These are phyloP conservation scores for Panellus pusillus DNA, from an alignment of 768 basidiomycete genomes.

Conservation along the genomic window DNA sequence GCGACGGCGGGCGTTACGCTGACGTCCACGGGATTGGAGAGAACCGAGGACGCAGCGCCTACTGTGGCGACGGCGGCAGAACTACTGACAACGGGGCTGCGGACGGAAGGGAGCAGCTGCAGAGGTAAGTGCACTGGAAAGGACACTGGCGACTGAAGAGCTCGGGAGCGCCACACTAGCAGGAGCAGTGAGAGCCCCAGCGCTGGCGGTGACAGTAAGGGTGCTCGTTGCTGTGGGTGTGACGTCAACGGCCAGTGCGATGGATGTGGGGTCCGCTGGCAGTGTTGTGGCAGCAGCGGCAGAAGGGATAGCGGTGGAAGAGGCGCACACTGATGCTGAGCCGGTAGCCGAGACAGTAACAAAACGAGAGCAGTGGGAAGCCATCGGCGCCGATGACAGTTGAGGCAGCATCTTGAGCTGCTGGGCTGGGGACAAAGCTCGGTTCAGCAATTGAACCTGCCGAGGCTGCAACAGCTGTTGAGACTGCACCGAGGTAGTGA, in stretches of 20 bases:
- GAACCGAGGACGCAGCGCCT: neutral
- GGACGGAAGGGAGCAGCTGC: neutral
- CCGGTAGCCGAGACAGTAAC: conserved; percentile 34
- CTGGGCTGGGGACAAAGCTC: too few species aligned
- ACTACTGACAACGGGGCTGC: neutral
- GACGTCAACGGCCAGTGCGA: neutral
- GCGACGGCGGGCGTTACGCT: neutral
- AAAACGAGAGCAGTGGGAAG: conserved; percentile 37
- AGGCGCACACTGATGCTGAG: conserved; percentile 2
- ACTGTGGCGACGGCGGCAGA: neutral
- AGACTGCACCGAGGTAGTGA: conserved; percentile 8
- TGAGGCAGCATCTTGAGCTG: conserved; percentile 7
- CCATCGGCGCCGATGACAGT: conserved; percentile 34
- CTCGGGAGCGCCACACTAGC: neutral
- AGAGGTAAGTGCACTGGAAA: neutral
- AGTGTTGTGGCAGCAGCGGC: conserved; percentile 12
- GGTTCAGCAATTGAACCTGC: neutral
- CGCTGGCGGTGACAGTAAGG: conserved; percentile 3
- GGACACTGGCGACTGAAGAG: neutral
- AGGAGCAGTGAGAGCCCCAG: neutral
- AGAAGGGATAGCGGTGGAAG: conserved; percentile 14
- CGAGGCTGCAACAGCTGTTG: conserved; percentile 8
- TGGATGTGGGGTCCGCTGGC: conserved; percentile 15
- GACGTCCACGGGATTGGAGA: neutral
- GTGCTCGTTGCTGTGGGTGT: conserved; percentile 10